Evolutionary conservation across 495 filamentous ascomycete species (phyloP), one percentile per base, ranked within the genome.

Genomic region (Astrothelium subdiscretum): DNA sequence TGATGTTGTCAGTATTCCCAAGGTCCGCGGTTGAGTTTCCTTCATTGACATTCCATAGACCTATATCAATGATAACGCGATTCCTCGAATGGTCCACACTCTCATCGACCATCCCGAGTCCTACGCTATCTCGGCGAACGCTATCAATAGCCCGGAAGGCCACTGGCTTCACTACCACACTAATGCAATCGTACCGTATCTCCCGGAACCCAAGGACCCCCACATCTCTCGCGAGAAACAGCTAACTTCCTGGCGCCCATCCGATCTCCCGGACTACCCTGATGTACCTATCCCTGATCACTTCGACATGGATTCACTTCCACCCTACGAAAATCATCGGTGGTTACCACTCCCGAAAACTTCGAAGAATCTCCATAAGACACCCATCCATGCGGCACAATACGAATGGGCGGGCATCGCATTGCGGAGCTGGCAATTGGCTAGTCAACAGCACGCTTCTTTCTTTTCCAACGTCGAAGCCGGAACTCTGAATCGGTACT

Each of bases 381-480:
- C 76, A 1, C 76, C 78, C 3, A 76, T 78, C 10, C 26, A 24
- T 22, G 18, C 24, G 4, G 51, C 58, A 13, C 31, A 15, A 10
- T 66, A 66, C 38, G 62, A 59, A 11, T 63, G 62, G 31, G 40
- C 44, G 32, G 26, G 63, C 70, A 72, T 73, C 0, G 71, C 69
- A 6, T 65, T 78, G 65, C 66, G 67, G 2, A 73, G 77, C 8
- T 83, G 81, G 80, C 75, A 74, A 2, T 74, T 80, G n/a, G 73
- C 74, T 58, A 78, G 78, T 3, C 80, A 83, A 66, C 77, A 80
- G 54, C 80, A 83, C 61, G 81, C 81, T 63, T 80, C 77, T 2
- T 78, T 83, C 62, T 70, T 83, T 12, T 68, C 76, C 24, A 79
- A 83, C 61, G 72, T 83, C 2, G 80, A 82, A 65, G 63, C 68